These are phyloP conservation scores for Fusarium keratoplasticum DNA, from an alignment of 2,329 filamentous ascomycete species.

Conservation along the genomic window DNA sequence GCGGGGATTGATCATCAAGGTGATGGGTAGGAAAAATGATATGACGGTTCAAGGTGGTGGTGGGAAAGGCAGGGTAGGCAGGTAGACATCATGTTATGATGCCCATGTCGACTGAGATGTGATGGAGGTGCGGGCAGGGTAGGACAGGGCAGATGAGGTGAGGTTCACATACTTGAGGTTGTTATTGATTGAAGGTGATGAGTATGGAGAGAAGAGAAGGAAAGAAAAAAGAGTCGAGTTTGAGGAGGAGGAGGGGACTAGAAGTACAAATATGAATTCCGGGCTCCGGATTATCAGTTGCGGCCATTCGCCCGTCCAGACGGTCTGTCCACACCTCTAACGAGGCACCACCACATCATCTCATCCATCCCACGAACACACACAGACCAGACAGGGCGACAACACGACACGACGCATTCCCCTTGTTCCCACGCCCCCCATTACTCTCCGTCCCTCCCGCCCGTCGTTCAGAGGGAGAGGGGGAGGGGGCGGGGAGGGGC, in stretches of 20 bases:
- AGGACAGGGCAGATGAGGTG: not conserved
- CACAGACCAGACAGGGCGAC: not conserved
- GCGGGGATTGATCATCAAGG: slow-evolving; percentile 5
- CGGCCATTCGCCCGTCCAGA: slow-evolving; percentile 11
- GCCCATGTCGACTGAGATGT: slow-evolving; percentile 5
- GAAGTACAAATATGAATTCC: slow-evolving; percentile 39
- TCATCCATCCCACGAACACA: slow-evolving; percentile 13
- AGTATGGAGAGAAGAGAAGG: slow-evolving; percentile 33
- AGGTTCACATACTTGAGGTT: slow-evolving; percentile 5
- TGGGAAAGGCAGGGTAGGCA: slow-evolving; percentile 1
- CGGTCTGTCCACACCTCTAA: not conserved
- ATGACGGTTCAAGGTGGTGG: slow-evolving; percentile 1
- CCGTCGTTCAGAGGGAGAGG: not conserved
- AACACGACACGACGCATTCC: not conserved
- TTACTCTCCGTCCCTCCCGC: slow-evolving; percentile 14
- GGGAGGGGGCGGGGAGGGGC: not conserved
- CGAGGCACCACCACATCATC: slow-evolving; percentile 25
- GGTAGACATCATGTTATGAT: slow-evolving; percentile 22
- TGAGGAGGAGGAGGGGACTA: slow-evolving; percentile 32
- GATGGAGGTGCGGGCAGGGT: slow-evolving; percentile 25
- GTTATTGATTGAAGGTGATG: slow-evolving; percentile 31
- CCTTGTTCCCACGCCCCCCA: not conserved
- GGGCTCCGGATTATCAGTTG: slow-evolving; percentile 37
- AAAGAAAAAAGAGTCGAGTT: slow-evolving; percentile 15
- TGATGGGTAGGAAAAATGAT: slow-evolving; percentile 7